Evolutionary conservation across 2,329 filamentous ascomycete species (phyloP).

Genomic region (Ophiognomonia clavigignenti-juglandacearum): DNA sequence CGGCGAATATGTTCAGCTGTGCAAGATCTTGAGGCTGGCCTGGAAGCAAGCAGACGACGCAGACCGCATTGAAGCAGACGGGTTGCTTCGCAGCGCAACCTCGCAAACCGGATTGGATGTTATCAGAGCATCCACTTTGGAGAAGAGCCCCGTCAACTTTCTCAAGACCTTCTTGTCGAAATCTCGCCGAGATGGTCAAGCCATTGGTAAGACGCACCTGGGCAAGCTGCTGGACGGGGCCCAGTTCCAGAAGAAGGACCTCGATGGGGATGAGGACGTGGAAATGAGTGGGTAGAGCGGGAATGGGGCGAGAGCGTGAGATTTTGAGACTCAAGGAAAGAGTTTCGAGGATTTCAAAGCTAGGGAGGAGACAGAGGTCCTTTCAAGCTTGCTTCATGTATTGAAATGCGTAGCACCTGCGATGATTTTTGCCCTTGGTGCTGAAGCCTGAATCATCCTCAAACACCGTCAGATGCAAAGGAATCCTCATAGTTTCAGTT

Average conservation of each 20-base stretch:
- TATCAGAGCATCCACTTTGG: slow-evolving; percentile 22
- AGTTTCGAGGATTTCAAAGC: no score
- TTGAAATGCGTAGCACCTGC: no score
- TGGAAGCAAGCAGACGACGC: slow-evolving; percentile 19
- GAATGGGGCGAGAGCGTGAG: not conserved
- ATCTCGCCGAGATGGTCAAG: slow-evolving; percentile 31
- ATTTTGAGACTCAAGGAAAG: not conserved
- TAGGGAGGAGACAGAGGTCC: no score
- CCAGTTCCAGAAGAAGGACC: slow-evolving; percentile 9
- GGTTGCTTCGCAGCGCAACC: slow-evolving; percentile 27
- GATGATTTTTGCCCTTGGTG: no score
- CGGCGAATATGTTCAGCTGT: slow-evolving; percentile 48
- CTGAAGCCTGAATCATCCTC: no score
- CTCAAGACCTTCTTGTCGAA: slow-evolving; percentile 30
- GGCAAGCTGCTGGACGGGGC: slow-evolving; percentile 32
- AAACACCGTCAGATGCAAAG: no score
- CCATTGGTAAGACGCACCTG: slow-evolving; percentile 37
- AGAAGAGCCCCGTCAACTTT: slow-evolving; percentile 32
- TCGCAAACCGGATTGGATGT: not conserved
- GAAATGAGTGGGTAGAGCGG: not conserved
- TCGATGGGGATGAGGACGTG: slow-evolving; percentile 5
- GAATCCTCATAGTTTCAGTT: no score
- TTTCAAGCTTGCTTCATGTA: no score
- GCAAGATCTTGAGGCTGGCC: slow-evolving; percentile 46
- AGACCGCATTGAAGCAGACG: slow-evolving; percentile 22